These are phyloP conservation scores for Poteriospumella lacustris DNA, from an alignment of 108 stramenopile genomes.

Conservation along the genomic window DNA sequence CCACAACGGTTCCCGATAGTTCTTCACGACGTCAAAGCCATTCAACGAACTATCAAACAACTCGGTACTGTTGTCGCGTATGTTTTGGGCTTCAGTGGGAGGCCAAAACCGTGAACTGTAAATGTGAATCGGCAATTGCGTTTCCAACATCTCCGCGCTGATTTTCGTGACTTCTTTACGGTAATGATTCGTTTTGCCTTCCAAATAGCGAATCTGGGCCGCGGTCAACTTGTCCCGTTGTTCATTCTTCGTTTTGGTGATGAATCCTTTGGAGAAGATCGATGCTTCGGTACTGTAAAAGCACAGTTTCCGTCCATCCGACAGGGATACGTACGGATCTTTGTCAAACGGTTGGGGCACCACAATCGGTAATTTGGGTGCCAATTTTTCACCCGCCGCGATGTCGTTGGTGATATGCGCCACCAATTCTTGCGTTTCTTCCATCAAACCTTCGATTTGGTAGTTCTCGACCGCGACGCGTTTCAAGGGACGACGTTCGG, in stretches of 20 bases:
- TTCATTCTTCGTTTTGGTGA: background rate
- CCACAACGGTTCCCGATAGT: background rate
- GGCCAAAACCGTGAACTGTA: conserved; percentile 12
- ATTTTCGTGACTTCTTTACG: too few species aligned
- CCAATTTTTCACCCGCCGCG: background rate
- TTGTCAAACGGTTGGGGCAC: conserved; percentile 20
- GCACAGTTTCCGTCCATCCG: conserved; percentile 26
- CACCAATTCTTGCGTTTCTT: background rate
- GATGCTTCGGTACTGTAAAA: background rate
- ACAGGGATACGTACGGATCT: conserved; percentile 15
- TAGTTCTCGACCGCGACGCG: background rate
- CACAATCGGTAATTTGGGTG: background rate
- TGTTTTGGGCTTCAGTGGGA: background rate
- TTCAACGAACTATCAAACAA: background rate
- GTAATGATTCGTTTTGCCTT: background rate
- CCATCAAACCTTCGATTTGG: background rate
- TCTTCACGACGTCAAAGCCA: background rate
- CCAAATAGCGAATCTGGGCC: background rate
- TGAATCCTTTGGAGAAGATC: background rate
- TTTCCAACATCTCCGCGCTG: background rate
- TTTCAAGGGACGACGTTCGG: background rate
- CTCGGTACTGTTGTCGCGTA: background rate
- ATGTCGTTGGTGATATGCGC: background rate
- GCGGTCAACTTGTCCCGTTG: background rate
- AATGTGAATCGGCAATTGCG: background rate